Evolutionary conservation across 1,284 basidiomycete species (phyloP), one percentile per base, ranked within the genome.

Genomic region (Ustilago lituana): DNA sequence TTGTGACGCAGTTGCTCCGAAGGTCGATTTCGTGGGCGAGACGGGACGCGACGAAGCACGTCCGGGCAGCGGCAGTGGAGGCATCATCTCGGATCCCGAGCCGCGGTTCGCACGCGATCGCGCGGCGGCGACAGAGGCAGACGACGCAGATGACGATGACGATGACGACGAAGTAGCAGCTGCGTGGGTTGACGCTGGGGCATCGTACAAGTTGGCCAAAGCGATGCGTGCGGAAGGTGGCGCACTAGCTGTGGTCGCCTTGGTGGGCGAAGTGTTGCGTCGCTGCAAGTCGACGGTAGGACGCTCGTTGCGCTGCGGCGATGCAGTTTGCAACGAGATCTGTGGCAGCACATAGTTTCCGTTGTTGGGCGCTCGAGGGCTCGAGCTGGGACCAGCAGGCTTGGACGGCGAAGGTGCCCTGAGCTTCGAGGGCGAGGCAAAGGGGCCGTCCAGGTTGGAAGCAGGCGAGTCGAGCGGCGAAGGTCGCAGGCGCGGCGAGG

Each of bases 41-140:
- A 71, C 67, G 3, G 67, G 67, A 14, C 67, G 57, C 17, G 67
- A 71, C 4, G 67, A 71, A 19, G 67, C 67, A 17, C 67, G 58
- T 8, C 60, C 61, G 15, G 67, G 62, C 14, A 61, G 50, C 12
- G 67, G 20, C 17, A 68, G 59, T 8, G 65, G 65, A 17, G 65
- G 62, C 62, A 60, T 54, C 55, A 65, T 65, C 23, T 65, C 67
- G 24, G 67, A 71, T 1, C 49, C 54, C 5, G 61, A 62, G 26
- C 45, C 50, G 5, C 65, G 59, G 47, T 59, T 68, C 23, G 54
- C 51, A 10, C 65, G 59, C 14, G 41, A 22, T 9, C 65, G 65
- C 10, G 54, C 55, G 3, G 65, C 50, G 5, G 31, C 27, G 9
- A 41, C 45, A 1, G 57, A 60, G 11, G 48, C 47, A 22, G 49